Base-by-base conservation (phyloP, 495 filamentous ascomycete genomes). In the Penicillium cataractarum region DNA sequence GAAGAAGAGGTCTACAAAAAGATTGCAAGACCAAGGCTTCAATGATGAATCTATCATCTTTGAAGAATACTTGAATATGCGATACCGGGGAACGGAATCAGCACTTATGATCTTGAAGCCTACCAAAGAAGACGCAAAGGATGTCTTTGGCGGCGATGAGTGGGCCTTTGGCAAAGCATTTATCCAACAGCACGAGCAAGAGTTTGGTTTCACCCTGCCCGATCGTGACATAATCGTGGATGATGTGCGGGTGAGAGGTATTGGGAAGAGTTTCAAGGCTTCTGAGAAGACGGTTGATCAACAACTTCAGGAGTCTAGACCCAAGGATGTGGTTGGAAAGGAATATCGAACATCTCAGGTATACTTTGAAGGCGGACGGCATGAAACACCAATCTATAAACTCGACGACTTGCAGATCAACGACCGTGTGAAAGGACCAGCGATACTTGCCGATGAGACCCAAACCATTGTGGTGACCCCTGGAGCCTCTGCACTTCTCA, bases 381-480 rank as follows among this genome's bases (percentile, higher is more conserved):
- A 80, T 63, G 84, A 93, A 22, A 96, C 93, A 0, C 86, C 90
- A 0, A 86, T 97, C 62, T 96, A 92, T 75, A 92, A 88, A 72
- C 80, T 97, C 0, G 86, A 88, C 44, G 87, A 92, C 62, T 77
- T 97, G 7, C 75, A 75, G 2, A 80, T 92, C 19, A 91, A 92
- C 21, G 86, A 91, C 60, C 84, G 86, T 31, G 81, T 97, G 33
- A 83, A 84, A 55, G 93, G 93, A 5, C 94, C 93, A 12, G 93
- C 94, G 0, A 90, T 97, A 58, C 73, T 97, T 31, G 93, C 91
- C 3, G 94, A 97, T 71, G 90, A 90, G 22, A 97, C 93, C 3
- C 94, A 97, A 73, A 97, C 93, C 0, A 92, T 97, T 55, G 89
- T 97, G 6, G 84, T 97, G 26, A 88, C 91, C 0, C 93, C 93